Evolutionary conservation across 192 early-diverging fungal genomes (phyloP).

Genomic region (Backusella sp.): DNA sequence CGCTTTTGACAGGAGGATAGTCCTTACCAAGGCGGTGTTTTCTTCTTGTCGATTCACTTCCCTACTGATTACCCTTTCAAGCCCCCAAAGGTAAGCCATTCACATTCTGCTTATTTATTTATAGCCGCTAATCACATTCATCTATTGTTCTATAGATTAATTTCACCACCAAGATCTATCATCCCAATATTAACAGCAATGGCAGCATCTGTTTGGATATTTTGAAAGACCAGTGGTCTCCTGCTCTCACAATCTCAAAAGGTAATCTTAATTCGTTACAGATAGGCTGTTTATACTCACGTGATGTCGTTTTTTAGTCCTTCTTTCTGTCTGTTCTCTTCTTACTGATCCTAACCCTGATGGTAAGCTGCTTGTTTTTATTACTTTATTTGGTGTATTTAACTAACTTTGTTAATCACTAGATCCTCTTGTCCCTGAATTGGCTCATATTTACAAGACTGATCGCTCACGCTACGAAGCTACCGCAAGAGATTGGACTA

Average conservation of each 20-base stretch:
- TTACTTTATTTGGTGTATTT: neutral
- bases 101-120: neutral
- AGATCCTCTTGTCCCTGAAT: constrained; percentile 97
- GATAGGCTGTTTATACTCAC: neutral
- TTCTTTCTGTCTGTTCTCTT: constrained; percentile 97
- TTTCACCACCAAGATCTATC: constrained; percentile 97
- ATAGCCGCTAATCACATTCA: neutral
- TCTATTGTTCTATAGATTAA: constrained; percentile 59
- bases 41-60: constrained; percentile 97
- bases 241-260: constrained; percentile 98
- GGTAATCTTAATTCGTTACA: constrained; percentile 37
- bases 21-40: constrained; percentile 93
- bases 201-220: constrained; percentile 99
- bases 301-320: constrained; percentile 50
- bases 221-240: constrained; percentile 98
- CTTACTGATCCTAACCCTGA: constrained; percentile 97
- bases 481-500: constrained; percentile 93
- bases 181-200: constrained; percentile 99
- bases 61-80: constrained; percentile 99
- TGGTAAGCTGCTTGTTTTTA: constrained; percentile 19
- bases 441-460: constrained; percentile 98
- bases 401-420: constrained; percentile 28
- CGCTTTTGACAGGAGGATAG: constrained; percentile 69
- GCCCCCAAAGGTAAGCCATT: constrained; percentile 85
- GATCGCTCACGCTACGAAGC: constrained; percentile 84